Evolutionary conservation across 2,329 filamentous ascomycete genomes (phyloP), one percentile per base, ranked within the genome.

Genomic region (Ploettnerulaceae sp.): DNA sequence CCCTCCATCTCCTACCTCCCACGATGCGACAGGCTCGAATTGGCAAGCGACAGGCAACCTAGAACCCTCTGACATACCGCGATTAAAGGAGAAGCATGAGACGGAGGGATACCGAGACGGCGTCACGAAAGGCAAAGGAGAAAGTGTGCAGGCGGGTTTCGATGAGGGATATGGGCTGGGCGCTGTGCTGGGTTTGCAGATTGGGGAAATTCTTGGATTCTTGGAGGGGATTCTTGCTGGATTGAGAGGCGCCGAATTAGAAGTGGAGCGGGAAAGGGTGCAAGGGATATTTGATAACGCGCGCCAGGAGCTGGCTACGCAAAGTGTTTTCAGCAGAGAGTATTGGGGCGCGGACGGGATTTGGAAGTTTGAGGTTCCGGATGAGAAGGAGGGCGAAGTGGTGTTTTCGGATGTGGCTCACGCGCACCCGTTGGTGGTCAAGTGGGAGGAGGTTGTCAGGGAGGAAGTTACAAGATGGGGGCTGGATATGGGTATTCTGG

Each of bases 81-180:
- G 59, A 2, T 31, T 64, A 22, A 57, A 56, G 22, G 59, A 63
- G 37, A 64, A 63, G 38, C 62, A 65, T 35, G 57, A 61, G 45
- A 96, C 86, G 6, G 82, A 86, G 29, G 93, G 93, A 15, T 97
- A 97, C 68, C 84, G 91, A 49, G 90, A 96, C 60, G 93, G 91
- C 34, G 77, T 97, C 43, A 76, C 84, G 0, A 71, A 71, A 3
- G 86, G 85, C 24, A 97, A 97, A 65, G 77, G 78, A 20, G 69
- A 74, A 37, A 84, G 81, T 59, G 79, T 96, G 20, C 93, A 98
- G 67, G 74, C 74, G 11, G 91, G 91, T 0, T 97, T 98, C 62
- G 93, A 98, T 64, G 87, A 91, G 54, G 91, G 91, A 0, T 97
- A 89, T 64, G 74, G 81, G 11, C 73, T 97, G 0, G 93, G 93